phyloP scores from a whole-genome alignment of 2,329 filamentous ascomycete genomes.

The Coniella vitis region DNA sequence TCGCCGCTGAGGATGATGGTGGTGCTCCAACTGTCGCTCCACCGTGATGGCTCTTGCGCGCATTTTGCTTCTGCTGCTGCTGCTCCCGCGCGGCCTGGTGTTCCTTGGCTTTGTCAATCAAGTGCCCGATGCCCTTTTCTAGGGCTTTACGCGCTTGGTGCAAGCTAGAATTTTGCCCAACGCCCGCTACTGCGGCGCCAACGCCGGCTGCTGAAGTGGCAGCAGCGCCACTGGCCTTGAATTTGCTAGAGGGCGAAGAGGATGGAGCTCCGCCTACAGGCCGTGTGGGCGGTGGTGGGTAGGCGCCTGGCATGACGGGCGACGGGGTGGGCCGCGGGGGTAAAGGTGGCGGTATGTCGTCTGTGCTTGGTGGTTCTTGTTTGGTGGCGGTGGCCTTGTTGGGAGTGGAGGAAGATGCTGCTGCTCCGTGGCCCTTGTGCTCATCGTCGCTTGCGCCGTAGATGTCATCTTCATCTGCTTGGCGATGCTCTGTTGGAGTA shows the following conservation, averaged over 20 bases:
- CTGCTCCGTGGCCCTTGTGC: too few species aligned
- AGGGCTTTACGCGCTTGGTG: constrained; percentile 13
- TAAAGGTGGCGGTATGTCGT: constrained; percentile 2
- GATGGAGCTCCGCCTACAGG: neutral
- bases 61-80: constrained; percentile 1
- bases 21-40: neutral
- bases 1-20: neutral
- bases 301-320: constrained; percentile 4
- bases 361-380: neutral
- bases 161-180: constrained; percentile 5
- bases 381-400: too few species aligned
- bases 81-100: constrained; percentile 10
- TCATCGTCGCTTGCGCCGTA: neutral
- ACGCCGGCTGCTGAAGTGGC: constrained; percentile 11
- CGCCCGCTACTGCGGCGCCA: constrained; percentile 9
- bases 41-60: neutral
- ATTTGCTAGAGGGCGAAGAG: neutral
- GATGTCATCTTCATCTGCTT: neutral
- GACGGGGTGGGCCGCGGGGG: constrained; percentile 7
- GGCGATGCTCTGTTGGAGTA: neutral
- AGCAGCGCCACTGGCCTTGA: constrained; percentile 10
- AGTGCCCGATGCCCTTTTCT: constrained; percentile 9
- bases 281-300: constrained; percentile 7
- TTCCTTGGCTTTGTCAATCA: constrained; percentile 14
- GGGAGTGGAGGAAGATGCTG: too few species aligned